A percentile compares a stretch with the other conserved stretches of the same genome.
phyloP scores from a whole-genome alignment of 2,329 filamentous ascomycete genomes.

The Cephalotrichum gorgonifer region DNA sequence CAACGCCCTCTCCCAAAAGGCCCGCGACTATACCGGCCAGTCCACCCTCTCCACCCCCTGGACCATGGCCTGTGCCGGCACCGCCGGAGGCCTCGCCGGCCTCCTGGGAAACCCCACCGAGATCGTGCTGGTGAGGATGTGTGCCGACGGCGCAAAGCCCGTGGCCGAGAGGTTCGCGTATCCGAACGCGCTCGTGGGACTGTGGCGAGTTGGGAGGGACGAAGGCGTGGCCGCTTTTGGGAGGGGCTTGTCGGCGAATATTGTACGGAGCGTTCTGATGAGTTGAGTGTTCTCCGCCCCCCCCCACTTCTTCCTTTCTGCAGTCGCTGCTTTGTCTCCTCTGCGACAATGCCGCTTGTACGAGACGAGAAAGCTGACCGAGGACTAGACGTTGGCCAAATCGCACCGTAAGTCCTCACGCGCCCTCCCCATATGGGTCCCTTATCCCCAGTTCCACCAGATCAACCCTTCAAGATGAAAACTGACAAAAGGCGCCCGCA shows the following conservation, averaged over 20 bases:
- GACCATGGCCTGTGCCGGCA: constrained; percentile 27
- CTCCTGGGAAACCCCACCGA: constrained; percentile 35
- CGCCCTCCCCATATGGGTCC: neutral
- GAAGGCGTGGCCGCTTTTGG: constrained; percentile 27
- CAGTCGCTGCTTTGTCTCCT: neutral
- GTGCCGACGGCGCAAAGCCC: constrained; percentile 30
- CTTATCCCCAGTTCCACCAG: too few species aligned
- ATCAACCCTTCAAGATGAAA: neutral
- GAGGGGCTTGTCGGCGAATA: constrained; percentile 27
- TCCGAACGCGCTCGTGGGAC: constrained; percentile 23
- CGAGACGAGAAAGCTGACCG: constrained; percentile 7
- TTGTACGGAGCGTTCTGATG: constrained; percentile 32
- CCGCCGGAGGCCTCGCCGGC: constrained; percentile 29
- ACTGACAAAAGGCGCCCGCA: constrained; percentile 6
- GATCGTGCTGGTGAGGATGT: constrained; percentile 33
- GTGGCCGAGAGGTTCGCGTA: constrained; percentile 24
- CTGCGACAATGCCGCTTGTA: neutral
- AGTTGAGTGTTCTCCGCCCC: constrained; percentile 14
- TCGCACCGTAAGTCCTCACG: constrained; percentile 24
- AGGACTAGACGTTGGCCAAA: constrained; percentile 28
- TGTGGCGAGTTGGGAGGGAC: constrained; percentile 21
- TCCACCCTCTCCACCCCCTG: constrained; percentile 18
- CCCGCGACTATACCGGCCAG: constrained; percentile 15
- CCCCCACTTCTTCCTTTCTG: neutral
- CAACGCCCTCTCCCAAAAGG: constrained; percentile 17